Evolutionary conservation across 176 grass and related monocot genomes (phyloP).

Genomic region (Carex cristatella): DNA sequence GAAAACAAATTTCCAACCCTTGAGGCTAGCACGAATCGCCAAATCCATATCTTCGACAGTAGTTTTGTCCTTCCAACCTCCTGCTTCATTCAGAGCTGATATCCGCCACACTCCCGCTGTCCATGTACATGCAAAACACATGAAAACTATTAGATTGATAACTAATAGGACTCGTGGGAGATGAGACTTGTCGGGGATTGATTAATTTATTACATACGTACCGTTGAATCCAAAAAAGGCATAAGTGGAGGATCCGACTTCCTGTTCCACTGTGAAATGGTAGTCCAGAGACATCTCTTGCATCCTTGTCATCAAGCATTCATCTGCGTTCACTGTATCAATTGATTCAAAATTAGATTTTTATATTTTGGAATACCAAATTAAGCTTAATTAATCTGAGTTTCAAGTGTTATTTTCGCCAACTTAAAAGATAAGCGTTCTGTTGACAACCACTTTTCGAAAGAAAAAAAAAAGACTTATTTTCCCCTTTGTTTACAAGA

Average conservation of each 20-base stretch:
- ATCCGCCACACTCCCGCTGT: conserved; percentile 69
- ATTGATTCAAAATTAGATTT: conserved; percentile 1
- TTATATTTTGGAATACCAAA: neutral
- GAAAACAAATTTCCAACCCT: conserved; percentile 74
- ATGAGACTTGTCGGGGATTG: too few species aligned
- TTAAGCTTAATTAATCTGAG: neutral
- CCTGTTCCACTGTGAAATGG: conserved; percentile 72
- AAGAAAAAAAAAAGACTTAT: too few species aligned
- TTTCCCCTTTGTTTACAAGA: neutral
- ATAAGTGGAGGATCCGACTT: conserved; percentile 50
- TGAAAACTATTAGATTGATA: neutral
- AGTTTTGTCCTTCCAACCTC: conserved; percentile 72
- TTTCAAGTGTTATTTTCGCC: too few species aligned
- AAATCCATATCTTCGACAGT: conserved; percentile 88
- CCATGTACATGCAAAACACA: conserved; percentile 25
- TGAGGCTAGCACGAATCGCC: conserved; percentile 58
- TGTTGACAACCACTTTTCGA: too few species aligned
- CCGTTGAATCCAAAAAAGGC: conserved; percentile 77
- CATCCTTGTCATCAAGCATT: conserved; percentile 79
- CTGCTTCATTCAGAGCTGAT: conserved; percentile 54
- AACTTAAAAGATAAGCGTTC: too few species aligned
- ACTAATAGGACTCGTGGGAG: neutral
- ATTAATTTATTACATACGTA: neutral
- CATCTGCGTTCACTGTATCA: conserved; percentile 50
- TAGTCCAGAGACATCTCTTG: conserved; percentile 87